Conservation (phyloP, 2,329 filamentous ascomycete genomes). For the Fusarium buharicum region DNA sequence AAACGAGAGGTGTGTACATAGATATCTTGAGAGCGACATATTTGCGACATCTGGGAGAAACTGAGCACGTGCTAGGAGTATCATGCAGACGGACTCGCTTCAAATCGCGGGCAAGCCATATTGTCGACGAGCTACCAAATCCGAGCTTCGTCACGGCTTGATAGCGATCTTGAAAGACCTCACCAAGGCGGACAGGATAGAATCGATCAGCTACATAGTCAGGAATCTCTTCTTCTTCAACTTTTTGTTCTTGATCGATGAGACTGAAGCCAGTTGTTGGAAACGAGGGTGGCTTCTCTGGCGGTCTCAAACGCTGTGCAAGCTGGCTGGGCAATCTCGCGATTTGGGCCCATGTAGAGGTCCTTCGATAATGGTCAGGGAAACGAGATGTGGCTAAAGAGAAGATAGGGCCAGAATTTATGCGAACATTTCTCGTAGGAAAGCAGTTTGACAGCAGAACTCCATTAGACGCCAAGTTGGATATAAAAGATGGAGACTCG, state of each 20-base stretch:
- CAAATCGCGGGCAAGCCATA: constrained; percentile 53
- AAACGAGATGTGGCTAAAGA: no score
- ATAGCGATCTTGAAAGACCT: constrained; percentile 51
- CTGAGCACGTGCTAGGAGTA: no score
- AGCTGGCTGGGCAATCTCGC: no score
- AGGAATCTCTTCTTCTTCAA: constrained; percentile 53
- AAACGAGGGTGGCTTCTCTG: not conserved
- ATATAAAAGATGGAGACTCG: no score
- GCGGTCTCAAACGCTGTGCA: no score
- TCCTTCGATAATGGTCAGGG: no score
- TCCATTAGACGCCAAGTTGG: no score
- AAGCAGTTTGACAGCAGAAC: no score
- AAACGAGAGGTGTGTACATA: constrained; percentile 34
- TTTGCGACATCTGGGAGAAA: constrained; percentile 30
- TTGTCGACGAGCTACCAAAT: constrained; percentile 54
- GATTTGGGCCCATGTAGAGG: no score
- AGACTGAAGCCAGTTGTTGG: not conserved
- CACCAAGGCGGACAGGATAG: constrained; percentile 53
- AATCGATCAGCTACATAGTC: constrained; percentile 50
- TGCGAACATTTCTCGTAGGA: no score
- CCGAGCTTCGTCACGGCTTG: constrained; percentile 55
- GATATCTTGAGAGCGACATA: constrained; percentile 51
- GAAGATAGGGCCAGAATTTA: no score
- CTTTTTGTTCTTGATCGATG: not conserved
- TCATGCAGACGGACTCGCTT: not conserved